Percentiles rank a stretch among this genome's conserved stretches.
Conservation (phyloP, 2,329 filamentous ascomycete genomes). For the Ophiosphaerella korrae region DNA sequence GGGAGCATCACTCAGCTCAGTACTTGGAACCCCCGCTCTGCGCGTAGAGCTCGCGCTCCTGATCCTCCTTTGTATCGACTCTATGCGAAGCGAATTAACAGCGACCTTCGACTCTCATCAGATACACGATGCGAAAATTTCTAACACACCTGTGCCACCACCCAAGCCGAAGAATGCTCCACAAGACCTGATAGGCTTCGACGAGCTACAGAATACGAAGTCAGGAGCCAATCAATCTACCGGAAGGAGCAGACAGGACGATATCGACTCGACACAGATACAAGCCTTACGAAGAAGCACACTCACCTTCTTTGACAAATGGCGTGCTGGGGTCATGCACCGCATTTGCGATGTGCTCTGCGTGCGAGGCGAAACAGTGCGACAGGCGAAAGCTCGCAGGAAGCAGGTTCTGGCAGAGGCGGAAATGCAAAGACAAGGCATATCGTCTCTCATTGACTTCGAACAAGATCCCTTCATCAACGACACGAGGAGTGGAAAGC, state of each 20-base stretch:
- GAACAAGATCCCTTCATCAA: constrained; percentile 31
- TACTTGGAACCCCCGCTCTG: constrained; percentile 50
- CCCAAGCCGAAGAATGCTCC: constrained; percentile 12
- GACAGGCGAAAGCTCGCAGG: constrained; percentile 41
- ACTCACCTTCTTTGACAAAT: constrained; percentile 75
- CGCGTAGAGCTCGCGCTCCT: constrained; percentile 53
- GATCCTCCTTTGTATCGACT: constrained; percentile 52
- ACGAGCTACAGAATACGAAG: constrained; percentile 33
- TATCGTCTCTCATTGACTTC: constrained; percentile 34
- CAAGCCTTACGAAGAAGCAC: constrained; percentile 71
- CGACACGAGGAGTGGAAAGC: background rate
- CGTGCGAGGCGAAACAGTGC: constrained; percentile 34
- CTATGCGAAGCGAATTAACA: constrained; percentile 46
- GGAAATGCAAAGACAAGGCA: constrained; percentile 25
- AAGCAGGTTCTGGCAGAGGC: constrained; percentile 25
- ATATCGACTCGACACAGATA: constrained; percentile 57
- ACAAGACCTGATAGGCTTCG: constrained; percentile 40
- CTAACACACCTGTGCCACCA: constrained; percentile 4
- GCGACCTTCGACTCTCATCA: constrained; percentile 34
- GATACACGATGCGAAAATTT: constrained; percentile 18
- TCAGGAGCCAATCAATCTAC: constrained; percentile 16
- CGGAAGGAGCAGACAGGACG: constrained; percentile 49
- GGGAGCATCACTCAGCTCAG: constrained; percentile 37
- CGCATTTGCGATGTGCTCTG: constrained; percentile 70
- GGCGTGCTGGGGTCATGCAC: constrained; percentile 72